Evolutionary conservation across 2,329 filamentous ascomycete species (phyloP).

Genomic region (Rhexocercosporidium sp.): DNA sequence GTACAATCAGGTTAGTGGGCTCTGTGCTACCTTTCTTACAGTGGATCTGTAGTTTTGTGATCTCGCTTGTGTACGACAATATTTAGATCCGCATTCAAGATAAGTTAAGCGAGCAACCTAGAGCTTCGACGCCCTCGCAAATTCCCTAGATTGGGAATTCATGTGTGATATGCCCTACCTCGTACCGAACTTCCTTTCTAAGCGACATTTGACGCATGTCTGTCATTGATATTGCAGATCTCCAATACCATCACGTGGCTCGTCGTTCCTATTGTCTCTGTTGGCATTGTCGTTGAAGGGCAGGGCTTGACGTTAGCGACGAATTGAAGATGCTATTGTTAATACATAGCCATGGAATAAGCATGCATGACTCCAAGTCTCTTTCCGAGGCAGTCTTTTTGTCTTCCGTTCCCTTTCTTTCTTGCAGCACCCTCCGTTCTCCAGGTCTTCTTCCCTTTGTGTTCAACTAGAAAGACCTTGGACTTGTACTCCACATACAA

Average conservation of each 20-base stretch:
- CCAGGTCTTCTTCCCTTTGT: too few species aligned
- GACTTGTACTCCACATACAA: background rate
- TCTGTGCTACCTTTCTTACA: background rate
- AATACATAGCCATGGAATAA: background rate
- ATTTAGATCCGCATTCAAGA: background rate
- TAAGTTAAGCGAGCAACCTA: background rate
- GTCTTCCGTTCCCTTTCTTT: background rate
- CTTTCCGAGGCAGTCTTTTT: background rate
- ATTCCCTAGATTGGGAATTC: too few species aligned
- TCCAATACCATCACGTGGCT: background rate
- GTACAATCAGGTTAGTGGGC: too few species aligned
- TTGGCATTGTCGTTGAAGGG: background rate
- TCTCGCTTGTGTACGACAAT: background rate
- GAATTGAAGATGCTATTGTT: background rate
- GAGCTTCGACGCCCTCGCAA: background rate
- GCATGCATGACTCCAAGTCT: background rate
- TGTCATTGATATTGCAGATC: background rate
- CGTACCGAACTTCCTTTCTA: too few species aligned
- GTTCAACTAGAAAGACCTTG: background rate
- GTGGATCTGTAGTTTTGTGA: background rate
- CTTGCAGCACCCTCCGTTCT: background rate
- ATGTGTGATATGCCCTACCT: too few species aligned
- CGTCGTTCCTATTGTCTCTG: background rate
- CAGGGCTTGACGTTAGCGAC: background rate
- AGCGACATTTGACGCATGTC: background rate